Percentiles rank a stretch among this genome's conserved stretches.
These are phyloP conservation scores for Coniella lustricola DNA, from an alignment of 2,329 filamentous ascomycete species.

Conservation along the genomic window DNA sequence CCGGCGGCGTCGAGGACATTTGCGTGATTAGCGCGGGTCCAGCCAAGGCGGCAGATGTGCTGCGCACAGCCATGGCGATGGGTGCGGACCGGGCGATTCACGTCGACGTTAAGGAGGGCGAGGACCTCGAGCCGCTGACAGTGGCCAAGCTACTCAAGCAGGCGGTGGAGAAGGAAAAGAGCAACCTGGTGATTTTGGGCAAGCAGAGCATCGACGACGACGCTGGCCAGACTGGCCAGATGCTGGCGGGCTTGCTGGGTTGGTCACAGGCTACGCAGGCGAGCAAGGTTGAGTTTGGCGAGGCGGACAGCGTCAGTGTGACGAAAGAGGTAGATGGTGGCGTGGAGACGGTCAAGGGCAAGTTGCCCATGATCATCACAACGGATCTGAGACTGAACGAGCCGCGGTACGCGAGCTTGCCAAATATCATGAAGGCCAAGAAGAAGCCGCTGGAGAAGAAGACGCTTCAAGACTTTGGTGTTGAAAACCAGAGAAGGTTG, in stretches of 20 bases:
- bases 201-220: constrained; percentile 99
- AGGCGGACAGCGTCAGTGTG: constrained; percentile 65
- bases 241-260: constrained; percentile 85
- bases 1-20: constrained; percentile 80
- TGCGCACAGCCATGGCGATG: constrained; percentile 98
- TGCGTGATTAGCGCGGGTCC: constrained; percentile 84
- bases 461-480: constrained; percentile 72
- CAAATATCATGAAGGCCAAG: constrained; percentile 99
- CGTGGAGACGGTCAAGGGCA: constrained; percentile 78
- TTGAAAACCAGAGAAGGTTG: constrained; percentile 67
- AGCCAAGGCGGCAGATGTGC: constrained; percentile 76
- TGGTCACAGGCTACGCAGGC: constrained; percentile 97
- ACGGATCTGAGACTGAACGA: constrained; percentile 92
- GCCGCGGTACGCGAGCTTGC: constrained; percentile 88
- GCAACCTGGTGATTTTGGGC: constrained; percentile 87
- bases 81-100: constrained; percentile 88
- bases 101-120: constrained; percentile 69
- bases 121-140: constrained; percentile 78
- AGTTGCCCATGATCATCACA: constrained; percentile 88
- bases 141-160: constrained; percentile 84
- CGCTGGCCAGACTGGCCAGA: constrained; percentile 91
- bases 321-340: constrained; percentile 93
- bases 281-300: constrained; percentile 69
- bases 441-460: constrained; percentile 98
- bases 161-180: constrained; percentile 74